Evolutionary conservation across 495 filamentous ascomycete genomes (phyloP).

Genomic region (Hamigera avellanea): DNA sequence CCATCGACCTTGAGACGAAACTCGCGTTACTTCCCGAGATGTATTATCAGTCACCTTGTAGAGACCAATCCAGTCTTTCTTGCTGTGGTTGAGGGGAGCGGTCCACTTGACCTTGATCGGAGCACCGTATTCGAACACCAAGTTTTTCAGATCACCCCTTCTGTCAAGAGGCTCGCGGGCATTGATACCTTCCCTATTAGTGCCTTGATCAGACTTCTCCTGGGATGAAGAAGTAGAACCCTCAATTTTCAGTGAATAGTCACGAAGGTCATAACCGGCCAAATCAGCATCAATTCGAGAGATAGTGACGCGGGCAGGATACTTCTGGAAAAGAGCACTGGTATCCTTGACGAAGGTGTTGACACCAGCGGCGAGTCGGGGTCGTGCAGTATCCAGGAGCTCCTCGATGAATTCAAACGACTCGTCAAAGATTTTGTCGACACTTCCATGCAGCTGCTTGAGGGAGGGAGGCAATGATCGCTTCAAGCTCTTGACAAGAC

Average conservation of each 20-base stretch:
- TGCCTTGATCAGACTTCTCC: slow-evolving; percentile 26
- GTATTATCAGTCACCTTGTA: slow-evolving; percentile 92
- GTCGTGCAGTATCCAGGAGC: slow-evolving; percentile 74
- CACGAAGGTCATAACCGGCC: slow-evolving; percentile 69
- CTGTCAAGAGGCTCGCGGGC: slow-evolving; percentile 38
- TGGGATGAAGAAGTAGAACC: slow-evolving; percentile 48
- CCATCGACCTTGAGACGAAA: slow-evolving; percentile 86
- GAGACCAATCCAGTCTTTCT: slow-evolving; percentile 89
- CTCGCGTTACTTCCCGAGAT: slow-evolving; percentile 67
- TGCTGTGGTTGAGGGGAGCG: slow-evolving; percentile 82
- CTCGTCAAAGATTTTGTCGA: slow-evolving; percentile 78
- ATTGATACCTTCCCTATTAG: slow-evolving; percentile 38
- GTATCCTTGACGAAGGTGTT: slow-evolving; percentile 82
- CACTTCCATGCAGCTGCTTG: slow-evolving; percentile 62
- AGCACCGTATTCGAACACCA: slow-evolving; percentile 79
- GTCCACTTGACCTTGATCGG: slow-evolving; percentile 89
- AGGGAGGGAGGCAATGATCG: slow-evolving; percentile 77
- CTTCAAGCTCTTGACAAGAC: slow-evolving; percentile 80
- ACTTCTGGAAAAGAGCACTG: slow-evolving; percentile 74
- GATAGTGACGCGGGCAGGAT: slow-evolving; percentile 80
- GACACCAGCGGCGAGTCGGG: slow-evolving; percentile 77
- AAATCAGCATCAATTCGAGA: slow-evolving; percentile 71
- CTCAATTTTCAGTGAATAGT: slow-evolving; percentile 68
- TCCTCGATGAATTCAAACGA: slow-evolving; percentile 85
- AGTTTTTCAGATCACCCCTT: slow-evolving; percentile 51